A percentile compares a stretch with the other conserved stretches of the same genome.
phyloP scores from a whole-genome alignment of 768 basidiomycete genomes.

The Leccinum obscurum region DNA sequence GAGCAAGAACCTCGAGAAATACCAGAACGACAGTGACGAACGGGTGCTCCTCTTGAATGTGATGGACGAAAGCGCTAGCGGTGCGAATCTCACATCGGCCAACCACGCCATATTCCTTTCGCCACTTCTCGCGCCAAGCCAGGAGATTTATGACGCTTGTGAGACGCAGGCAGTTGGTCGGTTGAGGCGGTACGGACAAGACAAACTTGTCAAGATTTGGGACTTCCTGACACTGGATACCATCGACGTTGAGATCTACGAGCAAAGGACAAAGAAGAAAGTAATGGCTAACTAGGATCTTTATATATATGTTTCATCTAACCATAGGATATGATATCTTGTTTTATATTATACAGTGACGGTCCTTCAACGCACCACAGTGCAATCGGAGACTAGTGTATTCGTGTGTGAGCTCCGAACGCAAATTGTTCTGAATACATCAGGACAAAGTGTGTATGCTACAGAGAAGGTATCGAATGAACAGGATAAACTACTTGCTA shows the following conservation, averaged over 20 bases:
- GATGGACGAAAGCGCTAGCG: slow-evolving; percentile 94
- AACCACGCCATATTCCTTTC: slow-evolving; percentile 96
- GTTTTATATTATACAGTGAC: slow-evolving; percentile 1
- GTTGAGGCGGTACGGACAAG: slow-evolving; percentile 80
- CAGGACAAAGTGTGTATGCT: slow-evolving; percentile 11
- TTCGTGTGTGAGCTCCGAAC: neutral
- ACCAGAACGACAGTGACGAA: slow-evolving; percentile 79
- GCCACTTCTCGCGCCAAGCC: slow-evolving; percentile 77
- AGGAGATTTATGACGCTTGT: slow-evolving; percentile 83
- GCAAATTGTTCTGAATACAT: slow-evolving; percentile 11
- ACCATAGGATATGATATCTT: slow-evolving; percentile 11
- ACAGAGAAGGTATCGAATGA: slow-evolving; percentile 26
- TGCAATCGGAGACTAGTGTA: neutral
- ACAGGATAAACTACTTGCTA: slow-evolving; percentile 51
- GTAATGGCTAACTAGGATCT: slow-evolving; percentile 23
- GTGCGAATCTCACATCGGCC: slow-evolving; percentile 88
- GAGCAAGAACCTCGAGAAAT: slow-evolving; percentile 81
- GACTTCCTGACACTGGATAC: slow-evolving; percentile 84
- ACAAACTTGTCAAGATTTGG: slow-evolving; percentile 78
- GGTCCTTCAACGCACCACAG: neutral
- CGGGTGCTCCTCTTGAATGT: slow-evolving; percentile 86
- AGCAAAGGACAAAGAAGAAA: slow-evolving; percentile 42
- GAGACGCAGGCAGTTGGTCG: slow-evolving; percentile 85
- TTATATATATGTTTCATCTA: slow-evolving; percentile 6
- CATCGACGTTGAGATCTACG: slow-evolving; percentile 84